A percentile compares a stretch with the other conserved stretches of the same genome.
Evolutionary conservation across 768 basidiomycete species (phyloP).

Genomic region (Boletus sp.): DNA sequence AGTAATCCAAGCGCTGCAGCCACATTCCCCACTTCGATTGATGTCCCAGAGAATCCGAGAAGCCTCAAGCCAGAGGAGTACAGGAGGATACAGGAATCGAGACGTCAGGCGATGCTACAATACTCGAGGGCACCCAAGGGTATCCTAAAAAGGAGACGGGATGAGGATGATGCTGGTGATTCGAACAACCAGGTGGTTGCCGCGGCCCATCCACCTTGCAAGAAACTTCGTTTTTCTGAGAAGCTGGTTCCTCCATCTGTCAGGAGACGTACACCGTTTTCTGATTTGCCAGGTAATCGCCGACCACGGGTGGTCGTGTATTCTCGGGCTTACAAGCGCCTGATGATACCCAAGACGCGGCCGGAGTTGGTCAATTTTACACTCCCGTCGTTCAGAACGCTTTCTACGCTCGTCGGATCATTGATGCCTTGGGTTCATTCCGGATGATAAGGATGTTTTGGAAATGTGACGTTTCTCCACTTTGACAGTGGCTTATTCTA

Average conservation of each 20-base stretch:
- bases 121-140: slow-evolving; percentile 24
- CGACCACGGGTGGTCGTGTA: slow-evolving; percentile 14
- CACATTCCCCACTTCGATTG: slow-evolving; percentile 17
- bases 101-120: slow-evolving; percentile 29
- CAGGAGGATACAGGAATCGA: slow-evolving; percentile 22
- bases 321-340: slow-evolving; percentile 17
- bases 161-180: slow-evolving; percentile 16
- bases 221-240: slow-evolving; percentile 25
- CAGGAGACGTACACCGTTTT: slow-evolving; percentile 14
- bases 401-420: slow-evolving; percentile 33
- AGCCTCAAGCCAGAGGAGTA: slow-evolving; percentile 25
- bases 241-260: slow-evolving; percentile 1
- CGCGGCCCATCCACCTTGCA: slow-evolving; percentile 6
- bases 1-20: slow-evolving; percentile 6
- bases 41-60: slow-evolving; percentile 17
- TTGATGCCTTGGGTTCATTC: slow-evolving; percentile 32
- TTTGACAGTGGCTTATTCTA: not conserved
- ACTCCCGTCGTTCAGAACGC: slow-evolving; percentile 30
- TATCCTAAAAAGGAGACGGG: slow-evolving; percentile 30
- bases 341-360: slow-evolving; percentile 1
- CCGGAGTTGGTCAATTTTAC: slow-evolving; percentile 30
- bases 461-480: not conserved
- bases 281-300: slow-evolving; percentile 12
- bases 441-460: not conserved
- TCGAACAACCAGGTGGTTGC: not conserved